Evolutionary conservation across 2,329 filamentous ascomycete species (phyloP), one percentile per base, ranked within the genome.

Genomic region (Volutella citrinella): DNA sequence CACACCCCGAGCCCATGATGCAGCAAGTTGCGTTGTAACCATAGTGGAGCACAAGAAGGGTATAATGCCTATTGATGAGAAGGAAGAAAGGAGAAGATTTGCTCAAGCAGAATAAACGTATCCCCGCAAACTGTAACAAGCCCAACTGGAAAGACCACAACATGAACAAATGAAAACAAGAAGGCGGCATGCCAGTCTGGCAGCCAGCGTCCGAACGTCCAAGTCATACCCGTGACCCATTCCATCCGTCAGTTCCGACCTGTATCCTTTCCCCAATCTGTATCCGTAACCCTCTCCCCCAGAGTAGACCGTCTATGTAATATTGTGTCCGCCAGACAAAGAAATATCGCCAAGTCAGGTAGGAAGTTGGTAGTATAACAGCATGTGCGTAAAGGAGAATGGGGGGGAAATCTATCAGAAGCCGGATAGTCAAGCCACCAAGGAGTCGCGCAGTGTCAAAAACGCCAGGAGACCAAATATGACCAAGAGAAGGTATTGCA

Each of bases 11-110:
- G 17, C 30, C 29, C 30, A 15, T 20, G 11, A 24, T 27, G 22
- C 25, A 17, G 19, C 26, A 25, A 17, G 9, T 16, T 20, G 32
- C 15, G 15, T 23, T 18, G 19, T 36, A 37, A 39, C 30, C 38
- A 40, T 46, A 38, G 36, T 34, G 42, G 48, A 52, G 45, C 49
- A 51, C 51, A 54, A 30, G 42, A 40, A 52, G 51, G 51, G 51
- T 54, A 54, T 54, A 54, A 54, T 54, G 51, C 51, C 51, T 54
- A 51, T 54, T 54, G 49, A 46, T 48, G 33, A 48, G 29, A 27
- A 44, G 36, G 21, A 24, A 27, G 20, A 32, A 29, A 22, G 17
- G n/a, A n/a, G n/a, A 30, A 34, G 40, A 48, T 40, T 36, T 35
- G 32, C 36, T 25, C 30, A 43, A 40, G 34, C 33, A 41, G 40